Evolutionary conservation across 495 filamentous ascomycete genomes (phyloP).

Genomic region (Xylaria palmicola): DNA sequence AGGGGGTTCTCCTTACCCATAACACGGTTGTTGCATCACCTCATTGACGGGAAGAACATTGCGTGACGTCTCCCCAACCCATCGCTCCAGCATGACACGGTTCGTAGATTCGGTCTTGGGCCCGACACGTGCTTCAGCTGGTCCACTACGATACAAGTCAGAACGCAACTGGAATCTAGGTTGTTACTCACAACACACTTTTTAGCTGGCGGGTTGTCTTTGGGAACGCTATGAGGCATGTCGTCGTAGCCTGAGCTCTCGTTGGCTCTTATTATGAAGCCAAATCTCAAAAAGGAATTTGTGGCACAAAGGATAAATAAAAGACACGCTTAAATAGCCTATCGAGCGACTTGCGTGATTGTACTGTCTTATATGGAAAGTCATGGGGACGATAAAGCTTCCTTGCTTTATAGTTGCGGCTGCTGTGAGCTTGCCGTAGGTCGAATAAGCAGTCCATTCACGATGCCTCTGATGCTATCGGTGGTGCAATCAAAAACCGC

Average conservation of each 20-base stretch:
- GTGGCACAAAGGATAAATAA: constrained; percentile 5
- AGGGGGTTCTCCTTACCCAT: constrained; percentile 17
- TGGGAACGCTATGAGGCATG: constrained; percentile 30
- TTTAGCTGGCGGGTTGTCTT: constrained; percentile 16
- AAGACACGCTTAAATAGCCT: constrained; percentile 4
- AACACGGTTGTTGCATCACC: constrained; percentile 25
- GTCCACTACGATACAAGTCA: constrained; percentile 21
- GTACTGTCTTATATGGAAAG: constrained; percentile 1
- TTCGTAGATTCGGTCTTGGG: constrained; percentile 12
- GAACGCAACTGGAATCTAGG: constrained; percentile 4
- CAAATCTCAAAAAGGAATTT: neutral
- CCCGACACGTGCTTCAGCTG: constrained; percentile 10
- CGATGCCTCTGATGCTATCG: constrained; percentile 3
- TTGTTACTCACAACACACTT: constrained; percentile 22
- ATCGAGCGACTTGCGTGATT: constrained; percentile 5
- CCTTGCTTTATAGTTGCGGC: constrained; percentile 13
- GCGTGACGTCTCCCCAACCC: constrained; percentile 35
- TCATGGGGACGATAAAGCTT: neutral
- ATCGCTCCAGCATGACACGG: constrained; percentile 38
- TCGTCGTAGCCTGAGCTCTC: neutral
- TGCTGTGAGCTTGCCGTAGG: neutral
- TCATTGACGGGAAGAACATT: constrained; percentile 43
- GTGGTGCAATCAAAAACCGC: constrained; percentile 16
- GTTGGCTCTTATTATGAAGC: neutral
- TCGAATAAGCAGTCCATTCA: neutral